Conservation (phyloP, 352 stramenopile genomes). For the Phytophthora sp. region DNA sequence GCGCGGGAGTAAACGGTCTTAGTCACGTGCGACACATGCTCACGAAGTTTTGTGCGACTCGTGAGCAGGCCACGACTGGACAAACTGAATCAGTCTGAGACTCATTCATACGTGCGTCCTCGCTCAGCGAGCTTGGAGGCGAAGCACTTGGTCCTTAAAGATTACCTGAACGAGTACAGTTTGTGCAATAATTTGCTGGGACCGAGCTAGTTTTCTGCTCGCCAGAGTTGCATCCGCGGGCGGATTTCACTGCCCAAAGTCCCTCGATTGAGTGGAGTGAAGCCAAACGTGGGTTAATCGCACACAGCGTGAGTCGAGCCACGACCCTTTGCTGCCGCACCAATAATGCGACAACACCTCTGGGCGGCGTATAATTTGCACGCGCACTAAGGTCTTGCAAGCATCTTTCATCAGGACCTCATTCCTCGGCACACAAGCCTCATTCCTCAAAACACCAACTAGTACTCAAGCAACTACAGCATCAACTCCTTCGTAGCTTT, state of each 20-base stretch:
- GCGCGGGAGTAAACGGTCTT: neutral
- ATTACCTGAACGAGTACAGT: no score
- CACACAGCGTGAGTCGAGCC: no score
- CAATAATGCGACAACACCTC: no score
- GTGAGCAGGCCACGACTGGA: no score
- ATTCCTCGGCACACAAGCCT: neutral
- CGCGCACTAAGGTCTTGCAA: no score
- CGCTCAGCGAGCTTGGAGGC: no score
- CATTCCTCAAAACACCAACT: slow-evolving; percentile 29
- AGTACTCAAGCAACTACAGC: neutral
- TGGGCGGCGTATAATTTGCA: no score
- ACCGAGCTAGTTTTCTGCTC: neutral
- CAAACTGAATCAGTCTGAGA: neutral
- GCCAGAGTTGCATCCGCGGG: neutral
- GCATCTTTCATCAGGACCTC: neutral
- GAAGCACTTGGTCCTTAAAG: no score
- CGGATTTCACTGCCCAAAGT: slow-evolving; percentile 16
- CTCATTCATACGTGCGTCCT: neutral
- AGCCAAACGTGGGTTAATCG: slow-evolving; percentile 8
- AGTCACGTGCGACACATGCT: slow-evolving; percentile 12
- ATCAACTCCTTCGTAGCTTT: neutral
- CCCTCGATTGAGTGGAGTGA: neutral
- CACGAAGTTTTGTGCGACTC: no score
- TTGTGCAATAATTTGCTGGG: slow-evolving; percentile 1
- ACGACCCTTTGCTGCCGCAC: neutral